Evolutionary conservation across 73 alveolate species (phyloP).

Genomic region (Stentor coeruleus): DNA sequence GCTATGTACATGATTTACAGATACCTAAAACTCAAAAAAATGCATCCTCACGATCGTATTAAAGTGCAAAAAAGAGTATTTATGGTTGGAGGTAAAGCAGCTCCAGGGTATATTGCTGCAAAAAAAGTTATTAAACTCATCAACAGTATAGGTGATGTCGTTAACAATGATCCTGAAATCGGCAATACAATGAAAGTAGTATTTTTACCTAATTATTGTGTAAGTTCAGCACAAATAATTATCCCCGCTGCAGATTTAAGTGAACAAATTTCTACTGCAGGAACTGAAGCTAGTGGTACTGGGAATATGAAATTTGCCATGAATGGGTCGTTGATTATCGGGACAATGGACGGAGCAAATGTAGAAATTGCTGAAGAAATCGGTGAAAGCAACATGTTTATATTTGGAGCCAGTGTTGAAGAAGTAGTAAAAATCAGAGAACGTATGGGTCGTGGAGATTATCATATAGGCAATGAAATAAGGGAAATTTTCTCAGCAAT

Average conservation of each 20-base stretch:
- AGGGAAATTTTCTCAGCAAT: constrained; percentile 81
- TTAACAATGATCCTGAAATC: constrained; percentile 8
- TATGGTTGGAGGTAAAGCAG: constrained; percentile 24
- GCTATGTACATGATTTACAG: constrained; percentile 34
- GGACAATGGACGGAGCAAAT: constrained; percentile 68
- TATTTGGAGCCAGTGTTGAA: constrained; percentile 78
- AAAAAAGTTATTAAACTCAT: neutral
- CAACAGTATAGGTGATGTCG: neutral
- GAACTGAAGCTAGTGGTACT: constrained; percentile 69
- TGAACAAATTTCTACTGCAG: constrained; percentile 66
- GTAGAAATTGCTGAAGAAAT: constrained; percentile 49
- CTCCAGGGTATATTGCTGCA: neutral
- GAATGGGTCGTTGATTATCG: constrained; percentile 61
- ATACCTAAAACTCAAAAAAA: constrained; percentile 13
- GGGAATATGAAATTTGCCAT: constrained; percentile 53
- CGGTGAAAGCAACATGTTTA: constrained; percentile 28
- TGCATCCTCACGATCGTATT: constrained; percentile 31
- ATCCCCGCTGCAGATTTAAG: constrained; percentile 43
- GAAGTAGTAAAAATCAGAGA: constrained; percentile 60
- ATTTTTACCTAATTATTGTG: constrained; percentile 38
- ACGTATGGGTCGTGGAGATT: constrained; percentile 47
- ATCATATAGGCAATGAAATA: constrained; percentile 66
- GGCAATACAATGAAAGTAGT: constrained; percentile 32
- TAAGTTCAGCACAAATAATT: constrained; percentile 17
- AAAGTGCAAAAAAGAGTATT: constrained; percentile 22